A percentile compares a stretch with the other conserved stretches of the same genome.
phyloP scores from a whole-genome alignment of 1,284 basidiomycete genomes.

The Cutaneotrichosporon mucoides region DNA sequence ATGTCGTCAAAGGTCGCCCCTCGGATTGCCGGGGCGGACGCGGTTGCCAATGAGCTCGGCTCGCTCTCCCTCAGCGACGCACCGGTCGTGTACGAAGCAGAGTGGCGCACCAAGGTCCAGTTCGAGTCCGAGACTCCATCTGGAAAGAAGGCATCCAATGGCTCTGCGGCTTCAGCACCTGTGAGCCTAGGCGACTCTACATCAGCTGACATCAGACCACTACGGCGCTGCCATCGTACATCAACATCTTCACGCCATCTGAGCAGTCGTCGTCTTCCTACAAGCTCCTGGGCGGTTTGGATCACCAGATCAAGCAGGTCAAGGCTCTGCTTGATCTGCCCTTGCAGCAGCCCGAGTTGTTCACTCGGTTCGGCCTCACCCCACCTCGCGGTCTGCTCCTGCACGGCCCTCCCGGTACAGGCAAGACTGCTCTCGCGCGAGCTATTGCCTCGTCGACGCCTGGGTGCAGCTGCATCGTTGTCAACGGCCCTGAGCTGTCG shows the following conservation, averaged over 20 bases:
- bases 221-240: conserved; percentile 36
- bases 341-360: conserved; percentile 81
- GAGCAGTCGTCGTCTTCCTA: conserved; percentile 46
- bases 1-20: conserved; percentile 52
- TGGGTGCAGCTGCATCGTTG: conserved; percentile 72
- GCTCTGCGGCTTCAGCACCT: background rate
- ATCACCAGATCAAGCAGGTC: conserved; percentile 82
- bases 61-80: conserved; percentile 55
- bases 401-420: conserved; percentile 89
- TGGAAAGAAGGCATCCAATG: background rate
- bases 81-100: conserved; percentile 37
- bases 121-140: conserved; percentile 14
- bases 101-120: conserved; percentile 40
- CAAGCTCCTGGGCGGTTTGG: conserved; percentile 78
- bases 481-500: conserved; percentile 92
- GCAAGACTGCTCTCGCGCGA: conserved; percentile 87
- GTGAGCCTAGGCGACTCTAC: background rate
- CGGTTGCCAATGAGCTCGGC: conserved; percentile 8
- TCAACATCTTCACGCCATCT: conserved; percentile 46
- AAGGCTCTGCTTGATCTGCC: conserved; percentile 94
- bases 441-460: conserved; percentile 76
- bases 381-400: conserved; percentile 85
- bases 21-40: background rate
- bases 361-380: conserved; percentile 80
- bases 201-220: conserved; percentile 7